Base-by-base conservation (phyloP, 2,329 filamentous ascomycete genomes). In the Bipolaris bicolor region DNA sequence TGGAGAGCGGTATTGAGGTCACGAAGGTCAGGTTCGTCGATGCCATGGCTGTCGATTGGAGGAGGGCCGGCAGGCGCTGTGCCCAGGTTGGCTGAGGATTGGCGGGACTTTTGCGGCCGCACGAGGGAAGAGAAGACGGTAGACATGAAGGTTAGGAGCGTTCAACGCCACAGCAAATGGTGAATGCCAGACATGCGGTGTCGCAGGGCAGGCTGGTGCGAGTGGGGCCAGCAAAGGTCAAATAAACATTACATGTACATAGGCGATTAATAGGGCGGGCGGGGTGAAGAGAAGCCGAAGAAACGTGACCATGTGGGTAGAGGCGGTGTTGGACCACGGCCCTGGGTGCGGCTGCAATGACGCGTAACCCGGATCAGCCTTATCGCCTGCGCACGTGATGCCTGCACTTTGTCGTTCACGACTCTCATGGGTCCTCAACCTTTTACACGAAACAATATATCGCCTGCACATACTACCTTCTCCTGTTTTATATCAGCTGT, bases 1-100 rank as follows among this genome's bases (percentile, higher is more conserved):
- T 85, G 84, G 61, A 95, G 85, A 65, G 86, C 84, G 49, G 81
- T 80, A 77, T 94, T 94, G 47, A 94, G 82, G 57, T 89, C 85
- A 63, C 84, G 81, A 22, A 92, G 81, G 66, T 91, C 84, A 37
- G 85, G 83, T 34, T 83, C 79, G 58, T 88, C 85, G n/a, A 60
- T 50, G 29, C 61, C 64, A 57, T 63, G 53, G 43, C 60, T 59
- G 16, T 50, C 33, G 37, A 49, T 24, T 7, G 55, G 45, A 5
- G 48, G 52, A 24, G 44, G 52, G 31, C 50, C 47, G 22, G 54
- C 51, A 3, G 60, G 52, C 3, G 59, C 54, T 57, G 48, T 55
- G 16, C 54, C 53, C 5, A 50, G 36, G 20, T 52, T 54, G 22
- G 63, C 54, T 10, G 62, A 66, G 36, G 58, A 56, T 7, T 64